Evolutionary conservation across 2,329 filamentous ascomycete species (phyloP).

Genomic region (Neocucurbitaria cava): DNA sequence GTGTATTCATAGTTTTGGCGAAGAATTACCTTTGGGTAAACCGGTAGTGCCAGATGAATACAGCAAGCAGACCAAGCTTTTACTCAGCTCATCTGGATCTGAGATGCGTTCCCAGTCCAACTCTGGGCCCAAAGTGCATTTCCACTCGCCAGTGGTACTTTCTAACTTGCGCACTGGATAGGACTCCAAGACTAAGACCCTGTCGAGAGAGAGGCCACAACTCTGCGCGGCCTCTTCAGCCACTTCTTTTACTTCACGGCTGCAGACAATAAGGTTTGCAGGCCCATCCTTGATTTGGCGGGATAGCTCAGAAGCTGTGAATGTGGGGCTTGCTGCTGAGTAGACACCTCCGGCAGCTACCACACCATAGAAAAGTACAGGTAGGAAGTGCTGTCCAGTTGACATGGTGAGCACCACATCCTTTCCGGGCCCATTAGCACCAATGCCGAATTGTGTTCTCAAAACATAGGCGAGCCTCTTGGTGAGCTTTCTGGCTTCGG

Average conservation of each 20-base stretch:
- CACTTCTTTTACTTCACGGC: conserved; percentile 56
- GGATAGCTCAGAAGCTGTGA: conserved; percentile 58
- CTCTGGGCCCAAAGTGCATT: conserved; percentile 10
- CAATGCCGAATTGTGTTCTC: too few relatives aligned
- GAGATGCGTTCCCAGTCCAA: conserved; percentile 60
- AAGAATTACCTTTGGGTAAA: conserved; percentile 43
- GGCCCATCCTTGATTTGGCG: conserved; percentile 52
- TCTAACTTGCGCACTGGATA: not conserved
- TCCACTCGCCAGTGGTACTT: conserved; percentile 35
- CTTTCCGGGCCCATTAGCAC: not conserved
- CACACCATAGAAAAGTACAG: conserved; percentile 62
- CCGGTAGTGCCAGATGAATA: conserved; percentile 55
- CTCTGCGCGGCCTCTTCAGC: conserved; percentile 56
- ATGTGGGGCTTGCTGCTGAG: conserved; percentile 58
- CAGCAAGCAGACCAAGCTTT: conserved; percentile 51
- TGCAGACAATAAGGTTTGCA: conserved; percentile 53
- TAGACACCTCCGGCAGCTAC: conserved; percentile 66
- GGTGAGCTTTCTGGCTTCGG: too few relatives aligned
- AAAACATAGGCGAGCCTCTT: too few relatives aligned
- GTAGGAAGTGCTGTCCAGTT: conserved; percentile 62
- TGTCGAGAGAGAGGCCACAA: conserved; percentile 52
- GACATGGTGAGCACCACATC: conserved; percentile 24
- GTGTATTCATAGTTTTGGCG: too few relatives aligned
- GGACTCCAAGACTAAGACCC: conserved; percentile 51
- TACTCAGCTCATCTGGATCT: conserved; percentile 53